Base-by-base conservation (phyloP, 345 rosid species). In the Durio zibethinus region DNA sequence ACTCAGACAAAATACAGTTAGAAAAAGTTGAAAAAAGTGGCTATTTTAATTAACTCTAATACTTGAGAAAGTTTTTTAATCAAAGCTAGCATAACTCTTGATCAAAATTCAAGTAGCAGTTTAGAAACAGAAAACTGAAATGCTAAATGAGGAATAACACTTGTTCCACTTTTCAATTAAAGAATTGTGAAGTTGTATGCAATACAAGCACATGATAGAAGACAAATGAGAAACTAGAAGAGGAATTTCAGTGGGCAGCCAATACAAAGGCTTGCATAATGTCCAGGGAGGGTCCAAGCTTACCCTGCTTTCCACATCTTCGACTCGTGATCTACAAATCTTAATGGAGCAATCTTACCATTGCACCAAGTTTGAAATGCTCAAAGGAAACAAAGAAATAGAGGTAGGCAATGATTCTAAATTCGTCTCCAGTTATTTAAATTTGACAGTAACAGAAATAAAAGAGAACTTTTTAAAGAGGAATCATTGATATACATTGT, bases 31-130 rank as follows among this genome's bases (percentile, higher is more conserved):
- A 45, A 45, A 69, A 70, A 70, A 27, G 8, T 2, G 16, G 70
- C 63, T 33, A 59, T 72, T 53, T 15, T 10, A 50, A 53, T 72
- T 14, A 54, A 53, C 56, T 75, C 59, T n/a, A 75, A 29, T 31
- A 8, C 4, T 11, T 35, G 23, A 43, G 18, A 31, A 33, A 45
- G 31, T n/a, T 5, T 7, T 61, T 60, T 15, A 47, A 27, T 42
- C 54, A 60, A 31, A 62, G 43, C n/a, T 23, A 7, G 40, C 8
- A 75, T 60, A 62, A 45, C 9, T 73, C 23, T 31, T 0, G 0
- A 33, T 45, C 29, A 29, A 27, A 43, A 27, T 25, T 75, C 53
- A 60, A 25, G 16, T 14, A 29, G 59, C n/a, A 59, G 69, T 43
- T 52, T 56, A 40, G 10, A 15, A 72, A 72, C 62, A 16, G 4